Base-by-base conservation (phyloP, 164 flowering plant genomes). In the Taxillus chinensis region DNA sequence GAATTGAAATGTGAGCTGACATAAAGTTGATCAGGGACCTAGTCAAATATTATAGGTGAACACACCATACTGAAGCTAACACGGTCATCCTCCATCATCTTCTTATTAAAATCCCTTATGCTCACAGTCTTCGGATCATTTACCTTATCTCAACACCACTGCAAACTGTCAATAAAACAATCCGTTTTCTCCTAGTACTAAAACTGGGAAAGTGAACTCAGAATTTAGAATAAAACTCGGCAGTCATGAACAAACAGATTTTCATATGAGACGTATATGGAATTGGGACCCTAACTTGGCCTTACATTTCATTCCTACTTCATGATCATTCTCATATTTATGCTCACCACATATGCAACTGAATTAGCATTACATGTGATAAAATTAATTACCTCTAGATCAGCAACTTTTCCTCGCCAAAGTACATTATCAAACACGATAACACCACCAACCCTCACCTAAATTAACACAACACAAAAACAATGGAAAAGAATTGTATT, bases 321-420 rank as follows among this genome's bases (percentile, higher is more conserved):
- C 27, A 27, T 27, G 27, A 27, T 27, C 27, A 27, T 27, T 27
- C 27, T 27, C 27, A 27, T 27, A 27, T 27, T 27, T 27, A 27
- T 27, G 27, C 27, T 27, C 27, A 27, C 27, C 27, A 27, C 27
- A 27, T n/a, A n/a, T 27, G 27, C 27, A 27, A 27, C 27, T 27
- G 27, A 27, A 27, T 27, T 27, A 27, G 27, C 27, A 27, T 27
- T 27, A 27, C 27, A 27, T 27, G 27, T 27, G 27, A 27, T 27
- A 27, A 27, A 48, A 8, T 41, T 37, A n/a, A 68, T 73, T 68
- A 88, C 98, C 82, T 77, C 62, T 27, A 90, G 89, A 71, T 92
- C 86, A 53, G 90, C 85, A 67, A 92, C 98, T 79, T 78, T 85
- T 69, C 98, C 98, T 74, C 86, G 90, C 96, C 96, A 92, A 13